phyloP scores from a whole-genome alignment of 208 protist genomes.

The Wallacemonas rigidus region DNA sequence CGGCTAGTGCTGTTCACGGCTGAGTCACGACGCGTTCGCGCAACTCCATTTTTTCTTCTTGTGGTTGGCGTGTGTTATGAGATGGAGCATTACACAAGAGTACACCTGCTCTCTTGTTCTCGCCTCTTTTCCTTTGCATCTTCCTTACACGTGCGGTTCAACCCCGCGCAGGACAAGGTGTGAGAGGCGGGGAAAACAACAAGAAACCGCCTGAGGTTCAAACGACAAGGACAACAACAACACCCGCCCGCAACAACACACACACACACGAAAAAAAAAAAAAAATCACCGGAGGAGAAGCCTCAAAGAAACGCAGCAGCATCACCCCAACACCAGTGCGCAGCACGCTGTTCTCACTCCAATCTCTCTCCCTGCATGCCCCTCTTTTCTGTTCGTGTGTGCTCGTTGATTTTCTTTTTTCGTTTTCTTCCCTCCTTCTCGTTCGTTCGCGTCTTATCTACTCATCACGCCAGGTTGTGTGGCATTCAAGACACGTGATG shows the following conservation, averaged over 20 bases:
- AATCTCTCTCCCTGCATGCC: conserved; percentile 10
- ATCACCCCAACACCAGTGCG: background rate
- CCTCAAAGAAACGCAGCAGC: background rate
- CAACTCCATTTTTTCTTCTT: background rate
- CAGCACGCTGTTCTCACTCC: background rate
- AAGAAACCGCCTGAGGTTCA: background rate
- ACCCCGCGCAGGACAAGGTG: too few species aligned
- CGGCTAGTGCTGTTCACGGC: too few species aligned
- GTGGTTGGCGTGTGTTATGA: background rate
- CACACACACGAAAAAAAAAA: conserved; percentile 10
- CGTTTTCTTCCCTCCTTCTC: background rate
- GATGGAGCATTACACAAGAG: background rate
- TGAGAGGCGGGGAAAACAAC: background rate
- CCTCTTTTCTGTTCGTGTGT: conserved; percentile 12
- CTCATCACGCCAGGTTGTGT: conserved; percentile 86
- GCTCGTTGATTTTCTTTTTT: conserved; percentile 19
- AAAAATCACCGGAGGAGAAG: background rate
- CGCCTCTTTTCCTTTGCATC: background rate
- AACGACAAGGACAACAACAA: conserved; percentile 11
- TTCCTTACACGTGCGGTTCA: background rate
- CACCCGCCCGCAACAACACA: conserved; percentile 9
- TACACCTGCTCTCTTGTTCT: background rate
- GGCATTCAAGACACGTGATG: conserved; percentile 93
- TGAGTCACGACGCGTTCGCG: too few species aligned
- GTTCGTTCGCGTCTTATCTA: conserved; percentile 22